A percentile compares a stretch with the other conserved stretches of the same genome.
Evolutionary conservation across 169 alveolate genomes (phyloP).

Genomic region (Plasmodium gonderi): DNA sequence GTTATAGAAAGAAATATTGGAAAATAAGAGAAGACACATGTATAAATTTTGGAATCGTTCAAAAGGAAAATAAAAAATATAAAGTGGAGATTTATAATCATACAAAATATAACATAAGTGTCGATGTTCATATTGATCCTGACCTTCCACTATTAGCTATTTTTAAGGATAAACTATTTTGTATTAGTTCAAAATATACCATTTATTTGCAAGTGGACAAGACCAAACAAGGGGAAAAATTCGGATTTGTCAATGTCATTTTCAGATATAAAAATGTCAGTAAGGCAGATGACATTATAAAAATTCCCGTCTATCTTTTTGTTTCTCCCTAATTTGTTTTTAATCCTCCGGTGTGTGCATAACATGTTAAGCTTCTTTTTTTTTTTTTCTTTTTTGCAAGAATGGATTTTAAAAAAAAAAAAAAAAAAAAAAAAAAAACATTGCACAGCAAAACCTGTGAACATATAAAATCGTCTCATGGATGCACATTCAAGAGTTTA

Average conservation of each 20-base stretch:
- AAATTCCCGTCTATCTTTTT: conserved; percentile 26
- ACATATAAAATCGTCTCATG: too few relatives aligned
- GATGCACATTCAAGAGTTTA: too few relatives aligned
- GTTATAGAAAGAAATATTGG: conserved; percentile 64
- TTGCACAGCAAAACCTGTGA: too few relatives aligned
- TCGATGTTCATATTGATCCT: conserved; percentile 32
- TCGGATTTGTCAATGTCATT: conserved; percentile 21
- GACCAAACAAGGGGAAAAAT: conserved; percentile 16
- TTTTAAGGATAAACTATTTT: conserved; percentile 61
- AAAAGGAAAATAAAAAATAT: conserved; percentile 29
- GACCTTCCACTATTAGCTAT: conserved; percentile 36
- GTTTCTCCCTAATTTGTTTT: not conserved
- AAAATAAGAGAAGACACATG: conserved; percentile 8
- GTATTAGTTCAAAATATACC: conserved; percentile 45
- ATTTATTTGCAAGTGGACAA: conserved; percentile 31
- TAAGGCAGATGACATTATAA: conserved; percentile 13
- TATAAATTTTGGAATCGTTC: conserved; percentile 11
- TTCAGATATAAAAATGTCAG: conserved; percentile 24
- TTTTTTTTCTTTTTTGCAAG: too few relatives aligned
- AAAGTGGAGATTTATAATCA: conserved; percentile 57
- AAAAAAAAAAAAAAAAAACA: too few relatives aligned
- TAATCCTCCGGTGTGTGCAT: not conserved
- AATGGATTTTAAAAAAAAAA: too few relatives aligned
- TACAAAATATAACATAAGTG: conserved; percentile 43
- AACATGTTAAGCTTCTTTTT: not conserved